Evolutionary conservation across 2,329 filamentous ascomycete genomes (phyloP), one percentile per base, ranked within the genome.

Genomic region (Cylindrodendrum hubeiense): DNA sequence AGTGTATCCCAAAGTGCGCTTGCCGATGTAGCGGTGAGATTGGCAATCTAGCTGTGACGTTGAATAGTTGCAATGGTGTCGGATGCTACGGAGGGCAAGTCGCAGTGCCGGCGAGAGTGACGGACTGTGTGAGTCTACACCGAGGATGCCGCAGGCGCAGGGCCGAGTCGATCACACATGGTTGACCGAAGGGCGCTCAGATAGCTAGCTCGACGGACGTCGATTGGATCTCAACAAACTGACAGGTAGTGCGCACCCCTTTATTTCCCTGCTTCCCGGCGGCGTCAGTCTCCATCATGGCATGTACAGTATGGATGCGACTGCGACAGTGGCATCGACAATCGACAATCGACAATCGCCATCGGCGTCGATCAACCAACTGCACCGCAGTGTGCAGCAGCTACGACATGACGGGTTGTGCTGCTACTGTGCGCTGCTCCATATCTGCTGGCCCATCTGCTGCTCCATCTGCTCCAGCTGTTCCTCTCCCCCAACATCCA

Each of bases 401-500:
- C n/a, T 30, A 30, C 28, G 28, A 30, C 28, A 30, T 30, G 28
- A 30, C 28, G 12, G 28, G 9, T 30, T 30, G 28, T 30, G 12
- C 28, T 30, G 12, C 28, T 8, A 30, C 19, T n/a, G n/a, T n/a
- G n/a, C n/a, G n/a, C n/a, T n/a, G n/a, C n/a, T n/a, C n/a, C n/a
- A n/a, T n/a, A n/a, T n/a, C n/a, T n/a, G n/a, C n/a, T n/a, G n/a
- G n/a, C n/a, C n/a, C n/a, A n/a, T n/a, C n/a, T n/a, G n/a, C n/a
- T n/a, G n/a, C n/a, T n/a, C n/a, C n/a, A n/a, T 34, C 28, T 28
- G 19, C 34, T 33, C 30, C 30, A 69, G 4, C 77, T 73, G 34
- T n/a, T n/a, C 7, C 28, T 30, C 28, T 9, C 28, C 28, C 4
- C 28, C 28, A 30, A 30, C 28, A 30, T 30, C 46, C 28, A 33